Base-by-base conservation (phyloP, 257 asterid genomes). In the Rauvolfia tetraphylla region DNA sequence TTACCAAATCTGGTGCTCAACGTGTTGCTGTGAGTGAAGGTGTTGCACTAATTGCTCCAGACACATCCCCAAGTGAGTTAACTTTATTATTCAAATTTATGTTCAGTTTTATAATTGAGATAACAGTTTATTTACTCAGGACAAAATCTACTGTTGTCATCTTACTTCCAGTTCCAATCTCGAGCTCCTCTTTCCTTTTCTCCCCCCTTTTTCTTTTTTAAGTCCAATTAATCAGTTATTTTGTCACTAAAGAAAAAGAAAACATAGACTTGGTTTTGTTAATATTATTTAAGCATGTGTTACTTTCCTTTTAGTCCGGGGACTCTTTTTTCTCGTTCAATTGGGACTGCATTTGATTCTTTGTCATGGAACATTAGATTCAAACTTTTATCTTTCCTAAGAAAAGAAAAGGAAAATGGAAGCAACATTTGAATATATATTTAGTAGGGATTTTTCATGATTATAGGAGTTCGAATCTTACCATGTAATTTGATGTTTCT, bases 31-130 rank as follows among this genome's bases (percentile, higher is more conserved):
- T 98, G 4, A 81, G 78, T 73, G 95, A 89, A 88, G 93, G 96
- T 31, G 82, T 95, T 71, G 98, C 89, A 2, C 78, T 95, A 73
- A 85, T 95, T 76, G 92, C 78, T 38, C 88, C 94, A 5, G 98
- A 95, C 83, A 93, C 97, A 83, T 95, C 98, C 78, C 99, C 99
- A 56, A 91, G 99, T 95, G 75, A 85, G 96, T 79, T 46, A 25
- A 25, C 76, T 68, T 65, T 38, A 15, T 41, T 39, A 48, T 27
- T 39, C 39, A 46, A 31, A 25, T 63, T 25, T n/a, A 9, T 65
- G 46, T 29, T 53, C 48, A 44, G 41, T 48, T 39, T 72, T 27
- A 29, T 61, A 18, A 22, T 33, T 70, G 31, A 71, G 57, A 17
- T 29, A 7, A 7, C 3, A 7, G 41, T 44, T 42, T 68, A 68